Base-by-base conservation (phyloP, 2,329 filamentous ascomycete genomes). In the Alternaria sp. region DNA sequence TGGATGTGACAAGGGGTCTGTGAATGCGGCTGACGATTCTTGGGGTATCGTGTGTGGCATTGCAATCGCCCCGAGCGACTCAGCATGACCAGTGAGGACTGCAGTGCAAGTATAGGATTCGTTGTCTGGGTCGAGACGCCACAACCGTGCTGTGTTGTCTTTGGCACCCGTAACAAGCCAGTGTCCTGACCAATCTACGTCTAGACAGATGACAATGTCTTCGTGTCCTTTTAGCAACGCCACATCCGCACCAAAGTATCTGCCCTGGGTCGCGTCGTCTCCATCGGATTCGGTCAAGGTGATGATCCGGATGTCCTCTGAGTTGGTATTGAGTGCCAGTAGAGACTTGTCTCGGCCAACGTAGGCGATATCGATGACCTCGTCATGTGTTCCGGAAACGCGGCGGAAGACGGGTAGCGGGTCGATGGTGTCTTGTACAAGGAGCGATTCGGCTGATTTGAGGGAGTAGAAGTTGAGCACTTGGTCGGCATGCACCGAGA, bases 161-260 rank as follows among this genome's bases (percentile, higher is more conserved):
- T 99, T 99, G 23, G 95, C 92, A 52, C 94, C 95, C 1, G 95
- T 98, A 11, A 90, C 94, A 37, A 99, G 86, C 95, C 95, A 99
- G 75, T 95, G 89, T 0, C 96, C 96, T 9, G 95, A 98, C 92
- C 93, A 97, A 78, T 99, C 95, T 3, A 92, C 88, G 74, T 97
- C 93, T 39, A 99, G 82, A 58, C 93, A 93, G 68, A 99, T 96
- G 60, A 99, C 91, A 51, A 99, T 97, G 68, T 99, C 95, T 49
- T 93, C 89, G 68, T 99, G 95, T 1, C 95, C 95, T 72, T 91
- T 92, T 2, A 99, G 83, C 24, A 95, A 82, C 2, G 89, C 91
- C 37, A 97, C 84, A 71, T 99, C 95, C 60, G 93, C 91, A 13
- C 95, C 95, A 75, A 98, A 97, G 73, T 93, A 95, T 24, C 81